Conservation (phyloP, 2,329 filamentous ascomycete genomes). For the Aspergillus ibericus region DNA sequence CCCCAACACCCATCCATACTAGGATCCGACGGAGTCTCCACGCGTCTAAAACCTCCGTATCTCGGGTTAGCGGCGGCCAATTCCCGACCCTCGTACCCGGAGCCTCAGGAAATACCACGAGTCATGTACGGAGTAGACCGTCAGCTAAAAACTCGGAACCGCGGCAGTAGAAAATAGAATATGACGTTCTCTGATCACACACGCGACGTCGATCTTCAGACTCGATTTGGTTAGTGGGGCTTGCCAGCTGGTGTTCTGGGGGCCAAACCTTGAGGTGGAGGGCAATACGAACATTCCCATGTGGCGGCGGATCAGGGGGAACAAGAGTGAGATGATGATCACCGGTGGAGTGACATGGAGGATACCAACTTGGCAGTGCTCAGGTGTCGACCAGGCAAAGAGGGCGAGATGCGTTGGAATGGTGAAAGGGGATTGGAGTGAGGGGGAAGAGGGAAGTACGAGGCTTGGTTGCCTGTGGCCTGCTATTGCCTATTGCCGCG, state of each 20-base stretch:
- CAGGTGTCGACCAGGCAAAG: no score
- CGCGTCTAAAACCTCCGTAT: background rate
- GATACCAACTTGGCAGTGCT: no score
- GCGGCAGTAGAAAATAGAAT: background rate
- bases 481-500: background rate
- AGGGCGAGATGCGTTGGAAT: no score
- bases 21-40: background rate
- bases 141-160: background rate
- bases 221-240: background rate
- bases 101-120: background rate
- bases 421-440: background rate
- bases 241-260: background rate
- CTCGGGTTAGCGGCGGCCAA: background rate
- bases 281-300: background rate
- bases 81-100: background rate
- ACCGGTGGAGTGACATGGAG: background rate
- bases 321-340: background rate
- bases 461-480: no score
- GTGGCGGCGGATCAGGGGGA: background rate
- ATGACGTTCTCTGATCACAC: background rate
- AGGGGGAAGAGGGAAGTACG: background rate
- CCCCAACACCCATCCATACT: background rate
- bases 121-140: background rate
- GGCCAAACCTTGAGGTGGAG: background rate
- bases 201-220: slow-evolving; percentile 6